Evolutionary conservation across 129 eudicot species (phyloP).

Genomic region (Centella asiatica): DNA sequence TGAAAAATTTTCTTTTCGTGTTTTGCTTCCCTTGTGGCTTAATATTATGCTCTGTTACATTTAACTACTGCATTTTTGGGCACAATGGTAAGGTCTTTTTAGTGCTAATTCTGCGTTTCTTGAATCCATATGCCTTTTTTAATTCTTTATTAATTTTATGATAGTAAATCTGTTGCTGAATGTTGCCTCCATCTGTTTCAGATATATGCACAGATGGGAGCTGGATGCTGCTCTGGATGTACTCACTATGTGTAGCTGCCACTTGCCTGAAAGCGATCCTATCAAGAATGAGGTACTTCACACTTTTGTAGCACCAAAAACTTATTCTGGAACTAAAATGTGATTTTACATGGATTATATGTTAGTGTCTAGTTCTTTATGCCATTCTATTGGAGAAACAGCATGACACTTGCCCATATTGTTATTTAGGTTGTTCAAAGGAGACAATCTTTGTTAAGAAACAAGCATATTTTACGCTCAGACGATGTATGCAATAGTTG

Average conservation of each 20-base stretch:
- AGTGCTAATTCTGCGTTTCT: background rate
- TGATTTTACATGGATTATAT: background rate
- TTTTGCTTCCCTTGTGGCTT: background rate
- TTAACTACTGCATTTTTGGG: too few species aligned
- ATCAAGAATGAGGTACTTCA: conserved; percentile 52
- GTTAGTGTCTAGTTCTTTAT: background rate
- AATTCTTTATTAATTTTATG: background rate
- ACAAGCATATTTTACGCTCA: conserved; percentile 83
- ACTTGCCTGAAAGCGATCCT: conserved; percentile 62
- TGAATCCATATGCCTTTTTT: background rate
- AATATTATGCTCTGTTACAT: too few species aligned
- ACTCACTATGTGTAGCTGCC: conserved; percentile 98
- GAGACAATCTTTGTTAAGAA: conserved; percentile 73
- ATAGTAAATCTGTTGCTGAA: conserved; percentile 2
- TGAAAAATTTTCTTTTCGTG: background rate
- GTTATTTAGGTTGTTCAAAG: conserved; percentile 55
- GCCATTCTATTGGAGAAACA: background rate
- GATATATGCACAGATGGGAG: conserved; percentile 93
- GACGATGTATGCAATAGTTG: conserved; percentile 84
- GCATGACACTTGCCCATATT: background rate
- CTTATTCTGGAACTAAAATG: background rate
- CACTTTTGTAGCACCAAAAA: background rate
- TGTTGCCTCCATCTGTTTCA: conserved; percentile 24
- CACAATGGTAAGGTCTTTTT: too few species aligned
- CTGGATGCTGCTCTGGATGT: conserved; percentile 95